Base-by-base conservation (phyloP, 192 early-diverging fungal genomes). In the Coemansia sp. region DNA sequence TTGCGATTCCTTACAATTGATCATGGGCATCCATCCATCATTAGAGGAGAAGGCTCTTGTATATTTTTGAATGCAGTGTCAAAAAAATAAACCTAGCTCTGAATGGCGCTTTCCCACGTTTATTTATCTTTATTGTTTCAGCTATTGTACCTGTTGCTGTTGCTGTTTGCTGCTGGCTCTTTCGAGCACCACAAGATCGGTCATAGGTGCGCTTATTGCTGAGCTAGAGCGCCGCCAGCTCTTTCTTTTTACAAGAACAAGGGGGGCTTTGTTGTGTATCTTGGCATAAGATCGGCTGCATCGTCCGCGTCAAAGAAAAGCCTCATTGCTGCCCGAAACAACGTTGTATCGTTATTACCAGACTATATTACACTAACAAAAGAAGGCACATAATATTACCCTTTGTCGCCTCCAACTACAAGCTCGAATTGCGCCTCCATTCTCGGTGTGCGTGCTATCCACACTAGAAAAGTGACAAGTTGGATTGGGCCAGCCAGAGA, bases 241-340 rank as follows among this genome's bases (percentile, higher is more conserved):
- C 8, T 23, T 8, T 7, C 6, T 25, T 48, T 25, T 48, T 20
- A 48, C 22, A 23, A 9, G 20, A 6, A 9, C 8, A 48, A 25
- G 22, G 23, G 9, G 42, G 45, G 14, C 9, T 25, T 6, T 22
- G 10, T 23, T 25, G 22, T 48, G 9, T 25, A 25, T 13, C 45
- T 25, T 23, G 45, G 45, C 45, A 48, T 23, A 25, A 48, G 45
- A 48, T 48, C 45, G 45, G 45, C 45, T 48, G 45, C 23, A 48
- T 6, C 20, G 23, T 13, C 20, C 25, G 45, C 23, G 23, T 48
- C 45, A 9, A 48, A 48, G 25, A 6, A 47, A 47, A 23, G 20
- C 45, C 45, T 13, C 20, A 7, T 48, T 23, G 15, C 6, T 19
- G 13, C 41, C 15, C 45, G 25, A 20, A 54, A 54, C 33, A 29